Conservation (phyloP, 164 flowering plant genomes). For the Malania oleifera region DNA sequence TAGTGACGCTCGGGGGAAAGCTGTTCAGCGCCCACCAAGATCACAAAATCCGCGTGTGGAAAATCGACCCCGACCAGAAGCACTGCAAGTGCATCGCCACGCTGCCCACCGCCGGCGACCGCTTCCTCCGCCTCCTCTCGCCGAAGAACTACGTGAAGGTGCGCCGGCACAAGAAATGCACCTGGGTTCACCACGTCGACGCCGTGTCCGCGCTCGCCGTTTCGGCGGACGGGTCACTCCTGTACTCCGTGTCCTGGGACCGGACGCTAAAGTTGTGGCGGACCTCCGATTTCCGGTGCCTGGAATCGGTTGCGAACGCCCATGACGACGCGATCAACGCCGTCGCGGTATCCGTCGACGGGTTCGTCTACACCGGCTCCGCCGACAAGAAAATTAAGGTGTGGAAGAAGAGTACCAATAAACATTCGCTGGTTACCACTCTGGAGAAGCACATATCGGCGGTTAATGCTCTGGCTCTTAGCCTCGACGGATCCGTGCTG, state of each 20-base stretch:
- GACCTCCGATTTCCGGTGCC: conserved; percentile 40
- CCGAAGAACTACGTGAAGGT: conserved; percentile 36
- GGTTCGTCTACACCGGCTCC: conserved; percentile 47
- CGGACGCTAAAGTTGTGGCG: conserved; percentile 47
- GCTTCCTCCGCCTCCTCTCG: conserved; percentile 16
- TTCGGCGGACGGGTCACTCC: conserved; percentile 31
- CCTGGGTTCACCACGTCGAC: conserved; percentile 63
- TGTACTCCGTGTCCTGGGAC: conserved; percentile 59
- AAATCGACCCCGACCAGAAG: conserved; percentile 16
- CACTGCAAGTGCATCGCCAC: conserved; percentile 25
- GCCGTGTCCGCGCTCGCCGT: conserved; percentile 45
- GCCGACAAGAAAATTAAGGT: conserved; percentile 51
- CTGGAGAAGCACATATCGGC: conserved; percentile 49
- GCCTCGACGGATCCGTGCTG: conserved; percentile 30
- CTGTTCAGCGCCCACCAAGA: conserved; percentile 52
- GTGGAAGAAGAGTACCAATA: conserved; percentile 30
- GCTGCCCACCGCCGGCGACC: conserved; percentile 35
- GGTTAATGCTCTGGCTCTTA: conserved; percentile 47
- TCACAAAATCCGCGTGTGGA: conserved; percentile 54
- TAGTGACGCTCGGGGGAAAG: conserved; percentile 24
- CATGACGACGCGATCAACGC: conserved; percentile 61
- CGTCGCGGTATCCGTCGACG: conserved; percentile 32
- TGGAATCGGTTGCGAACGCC: conserved; percentile 39
- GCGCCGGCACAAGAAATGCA: conserved; percentile 43
- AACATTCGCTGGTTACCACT: conserved; percentile 27